Percentiles rank a stretch among this genome's conserved stretches.
phyloP scores from a whole-genome alignment of 805 yeast genomes.

The Ascoidea asiatica region DNA sequence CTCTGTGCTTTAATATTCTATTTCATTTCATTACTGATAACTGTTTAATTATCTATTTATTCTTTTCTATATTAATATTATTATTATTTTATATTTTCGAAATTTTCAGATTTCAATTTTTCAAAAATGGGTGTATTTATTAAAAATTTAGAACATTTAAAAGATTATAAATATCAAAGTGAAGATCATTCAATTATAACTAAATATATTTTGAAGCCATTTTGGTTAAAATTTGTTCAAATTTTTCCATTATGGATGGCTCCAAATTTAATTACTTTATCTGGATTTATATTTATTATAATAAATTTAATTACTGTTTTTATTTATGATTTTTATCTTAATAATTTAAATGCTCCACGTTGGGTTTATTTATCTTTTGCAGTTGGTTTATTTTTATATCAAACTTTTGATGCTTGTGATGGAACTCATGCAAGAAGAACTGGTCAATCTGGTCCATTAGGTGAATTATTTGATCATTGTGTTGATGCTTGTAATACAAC shows the following conservation, averaged over 20 bases:
- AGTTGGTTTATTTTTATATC: slow-evolving; percentile 75
- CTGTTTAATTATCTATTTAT: no score
- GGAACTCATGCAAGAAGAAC: slow-evolving; percentile 93
- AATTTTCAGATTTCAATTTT: no score
- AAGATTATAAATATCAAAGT: slow-evolving; percentile 29
- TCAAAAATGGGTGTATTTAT: slow-evolving; percentile 9
- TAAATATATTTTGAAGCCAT: slow-evolving; percentile 62
- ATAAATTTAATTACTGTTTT: slow-evolving; percentile 51
- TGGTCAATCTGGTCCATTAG: slow-evolving; percentile 89
- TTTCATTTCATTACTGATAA: no score
- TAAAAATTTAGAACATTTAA: slow-evolving; percentile 6
- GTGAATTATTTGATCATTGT: slow-evolving; percentile 90
- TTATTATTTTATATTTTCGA: no score
- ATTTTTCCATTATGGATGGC: slow-evolving; percentile 83
- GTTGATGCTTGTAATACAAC: slow-evolving; percentile 67
- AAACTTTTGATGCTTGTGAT: slow-evolving; percentile 93
- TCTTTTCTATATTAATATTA: no score
- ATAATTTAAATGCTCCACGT: slow-evolving; percentile 41
- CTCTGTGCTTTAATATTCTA: no score
- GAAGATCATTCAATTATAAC: slow-evolving; percentile 76
- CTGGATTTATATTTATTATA: slow-evolving; percentile 63
- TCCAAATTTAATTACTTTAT: slow-evolving; percentile 78
- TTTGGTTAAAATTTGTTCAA: slow-evolving; percentile 62
- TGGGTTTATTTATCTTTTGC: slow-evolving; percentile 76
- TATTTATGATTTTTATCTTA: slow-evolving; percentile 58